These are phyloP conservation scores for Penium margaritaceum DNA, from an alignment of 139 green algal species.

Conservation along the genomic window DNA sequence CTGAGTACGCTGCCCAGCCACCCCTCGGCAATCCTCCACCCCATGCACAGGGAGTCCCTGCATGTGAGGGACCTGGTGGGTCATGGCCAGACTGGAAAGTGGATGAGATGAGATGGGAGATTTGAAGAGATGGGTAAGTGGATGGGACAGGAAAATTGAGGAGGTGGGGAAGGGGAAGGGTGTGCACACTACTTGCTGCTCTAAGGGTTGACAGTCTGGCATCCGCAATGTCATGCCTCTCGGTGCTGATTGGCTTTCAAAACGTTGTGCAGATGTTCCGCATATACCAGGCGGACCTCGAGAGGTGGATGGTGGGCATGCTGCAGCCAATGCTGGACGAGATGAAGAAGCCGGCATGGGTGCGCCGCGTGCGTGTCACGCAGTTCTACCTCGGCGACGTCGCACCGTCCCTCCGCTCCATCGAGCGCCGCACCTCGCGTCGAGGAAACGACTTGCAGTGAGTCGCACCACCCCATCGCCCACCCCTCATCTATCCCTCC, in stretches of 20 bases:
- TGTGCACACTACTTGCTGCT: neutral
- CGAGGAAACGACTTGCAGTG: constrained; percentile 25
- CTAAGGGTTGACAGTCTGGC: neutral
- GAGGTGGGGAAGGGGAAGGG: neutral
- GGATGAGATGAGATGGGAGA: neutral
- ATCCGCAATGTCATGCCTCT: neutral
- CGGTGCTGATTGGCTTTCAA: constrained; percentile 38
- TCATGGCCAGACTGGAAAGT: neutral
- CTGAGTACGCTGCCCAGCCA: too few relatives aligned
- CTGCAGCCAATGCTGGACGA: constrained; percentile 87
- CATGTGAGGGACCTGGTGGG: too few relatives aligned
- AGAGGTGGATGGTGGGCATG: constrained; percentile 81
- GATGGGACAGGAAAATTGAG: too few relatives aligned
- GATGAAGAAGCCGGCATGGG: constrained; percentile 52
- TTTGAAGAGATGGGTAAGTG: too few relatives aligned
- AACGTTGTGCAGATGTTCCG: neutral
- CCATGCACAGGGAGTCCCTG: too few relatives aligned
- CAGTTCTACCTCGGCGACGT: constrained; percentile 92
- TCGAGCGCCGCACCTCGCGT: constrained; percentile 70
- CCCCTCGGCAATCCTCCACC: too few relatives aligned
- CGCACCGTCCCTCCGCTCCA: constrained; percentile 78
- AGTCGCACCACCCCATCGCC: constrained; percentile 1
- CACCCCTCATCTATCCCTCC: neutral
- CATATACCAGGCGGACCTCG: constrained; percentile 59
- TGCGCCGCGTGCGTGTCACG: constrained; percentile 55